Base-by-base conservation (phyloP, 2,329 filamentous ascomycete species). In the Fusarium bulbicola region DNA sequence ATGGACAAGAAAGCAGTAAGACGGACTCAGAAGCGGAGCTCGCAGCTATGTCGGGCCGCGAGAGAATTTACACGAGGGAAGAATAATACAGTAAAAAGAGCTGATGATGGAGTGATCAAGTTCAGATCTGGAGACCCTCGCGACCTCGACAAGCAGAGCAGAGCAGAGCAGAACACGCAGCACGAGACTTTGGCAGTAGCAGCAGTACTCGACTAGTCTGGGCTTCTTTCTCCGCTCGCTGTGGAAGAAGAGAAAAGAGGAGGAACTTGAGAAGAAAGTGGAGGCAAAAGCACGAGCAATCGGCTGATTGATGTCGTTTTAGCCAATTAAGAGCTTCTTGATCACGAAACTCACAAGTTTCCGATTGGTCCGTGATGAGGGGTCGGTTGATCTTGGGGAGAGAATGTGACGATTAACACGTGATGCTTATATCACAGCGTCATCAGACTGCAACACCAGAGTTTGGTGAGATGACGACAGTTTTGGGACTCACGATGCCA, bases 361-460 rank as follows among this genome's bases (percentile, higher is more conserved):
- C 40, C 80, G 77, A 82, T 82, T 82, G 81, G 81, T 37, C 59
- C 11, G 18, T 36, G 30, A 56, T 78, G 80, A 77, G 80, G 80
- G 80, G 75, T 76, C 70, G 70, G 54, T 68, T 72, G 60, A 69
- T 72, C 60, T 59, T 59, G 76, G 67, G 59, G 50, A 52, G 50
- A 60, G 46, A 53, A 53, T 73, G 74, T 66, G 74, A 63, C 68
- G 61, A 77, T 66, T 66, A 36, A 67, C 76, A 78, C 76, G 76
- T 78, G 75, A 78, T 74, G 40, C 50, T 64, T 64, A 24, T 58
- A 67, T 65, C 43, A 71, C 26, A 57, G 66, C 68, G 66, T 70
- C 71, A 74, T 74, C 59, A 65, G 45, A 49, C 14, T 43, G 49
- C 45, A 62, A 64, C 70, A 72, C 67, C 66, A 72, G 42, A 47